Evolutionary conservation across 345 rosid species (phyloP).

Genomic region (Hibiscus tridactylites): DNA sequence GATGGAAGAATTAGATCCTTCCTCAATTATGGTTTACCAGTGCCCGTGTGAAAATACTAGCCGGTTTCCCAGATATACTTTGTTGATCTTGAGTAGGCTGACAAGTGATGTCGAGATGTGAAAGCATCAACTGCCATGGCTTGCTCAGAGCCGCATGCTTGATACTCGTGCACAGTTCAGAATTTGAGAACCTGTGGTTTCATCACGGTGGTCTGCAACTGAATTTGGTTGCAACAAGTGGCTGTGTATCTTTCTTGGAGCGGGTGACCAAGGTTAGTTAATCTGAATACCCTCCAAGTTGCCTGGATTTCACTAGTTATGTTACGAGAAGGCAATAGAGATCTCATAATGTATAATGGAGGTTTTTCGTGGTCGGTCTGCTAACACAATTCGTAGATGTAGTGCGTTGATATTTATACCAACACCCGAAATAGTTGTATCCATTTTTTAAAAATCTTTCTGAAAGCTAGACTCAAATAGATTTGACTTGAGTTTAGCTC

Average conservation of each 20-base stretch:
- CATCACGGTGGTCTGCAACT: not conserved
- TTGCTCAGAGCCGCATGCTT: constrained; percentile 2
- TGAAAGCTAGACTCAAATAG: not conserved
- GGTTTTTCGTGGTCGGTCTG: constrained; percentile 8
- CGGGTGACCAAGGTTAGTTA: constrained; percentile 24
- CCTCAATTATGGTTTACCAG: constrained; percentile 87
- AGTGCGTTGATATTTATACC: constrained; percentile 10
- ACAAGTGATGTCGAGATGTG: not conserved
- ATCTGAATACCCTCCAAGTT: constrained; percentile 9
- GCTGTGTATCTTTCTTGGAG: constrained; percentile 14
- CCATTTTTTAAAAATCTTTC: not conserved
- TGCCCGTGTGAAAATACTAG: constrained; percentile 33
- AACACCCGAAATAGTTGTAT: constrained; percentile 1
- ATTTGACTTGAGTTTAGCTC: not conserved
- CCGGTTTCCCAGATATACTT: not conserved
- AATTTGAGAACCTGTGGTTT: constrained; percentile 12
- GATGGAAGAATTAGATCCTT: constrained; percentile 89
- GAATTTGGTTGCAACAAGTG: constrained; percentile 4
- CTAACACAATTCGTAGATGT: constrained; percentile 23
- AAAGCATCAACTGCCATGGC: constrained; percentile 9
- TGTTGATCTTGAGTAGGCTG: not conserved
- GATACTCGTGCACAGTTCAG: constrained; percentile 7
- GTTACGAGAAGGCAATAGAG: constrained; percentile 17
- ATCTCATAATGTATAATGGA: constrained; percentile 18
- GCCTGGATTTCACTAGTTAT: constrained; percentile 21